These are phyloP conservation scores for Nannochloropsis salina DNA, from an alignment of 108 stramenopile species.

Conservation along the genomic window DNA sequence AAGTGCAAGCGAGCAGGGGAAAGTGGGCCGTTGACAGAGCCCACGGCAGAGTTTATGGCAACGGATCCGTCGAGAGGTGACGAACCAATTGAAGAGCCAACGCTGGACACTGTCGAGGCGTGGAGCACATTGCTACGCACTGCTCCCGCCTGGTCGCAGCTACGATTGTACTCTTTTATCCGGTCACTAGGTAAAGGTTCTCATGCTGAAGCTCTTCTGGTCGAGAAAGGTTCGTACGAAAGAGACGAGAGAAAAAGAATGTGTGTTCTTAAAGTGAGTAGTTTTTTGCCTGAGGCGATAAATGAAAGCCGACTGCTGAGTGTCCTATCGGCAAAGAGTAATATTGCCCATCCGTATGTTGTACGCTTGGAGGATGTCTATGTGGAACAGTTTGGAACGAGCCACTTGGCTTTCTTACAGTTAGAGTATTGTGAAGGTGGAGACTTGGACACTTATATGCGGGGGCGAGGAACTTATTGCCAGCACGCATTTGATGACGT, in stretches of 20 bases:
- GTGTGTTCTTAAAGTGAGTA: conserved; percentile 9
- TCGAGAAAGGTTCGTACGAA: neutral
- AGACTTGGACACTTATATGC: neutral
- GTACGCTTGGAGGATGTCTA: neutral
- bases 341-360: neutral
- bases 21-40: too few species aligned
- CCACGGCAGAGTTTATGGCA: too few species aligned
- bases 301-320: neutral
- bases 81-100: too few species aligned
- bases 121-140: neutral
- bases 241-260: neutral
- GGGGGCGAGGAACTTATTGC: neutral
- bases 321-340: neutral
- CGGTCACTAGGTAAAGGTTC: conserved; percentile 15
- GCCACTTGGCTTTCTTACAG: neutral
- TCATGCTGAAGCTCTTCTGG: neutral
- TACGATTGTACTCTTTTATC: neutral
- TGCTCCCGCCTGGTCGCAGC: conserved; percentile 12
- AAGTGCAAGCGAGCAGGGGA: too few species aligned
- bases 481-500: neutral
- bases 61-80: too few species aligned
- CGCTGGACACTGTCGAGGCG: neutral
- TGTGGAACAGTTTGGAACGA: neutral
- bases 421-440: neutral
- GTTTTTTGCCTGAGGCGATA: neutral